Percentiles rank a stretch among this genome's conserved stretches.
phyloP scores from a whole-genome alignment of 768 basidiomycete genomes.

The Boletus rufocinnamomeus region DNA sequence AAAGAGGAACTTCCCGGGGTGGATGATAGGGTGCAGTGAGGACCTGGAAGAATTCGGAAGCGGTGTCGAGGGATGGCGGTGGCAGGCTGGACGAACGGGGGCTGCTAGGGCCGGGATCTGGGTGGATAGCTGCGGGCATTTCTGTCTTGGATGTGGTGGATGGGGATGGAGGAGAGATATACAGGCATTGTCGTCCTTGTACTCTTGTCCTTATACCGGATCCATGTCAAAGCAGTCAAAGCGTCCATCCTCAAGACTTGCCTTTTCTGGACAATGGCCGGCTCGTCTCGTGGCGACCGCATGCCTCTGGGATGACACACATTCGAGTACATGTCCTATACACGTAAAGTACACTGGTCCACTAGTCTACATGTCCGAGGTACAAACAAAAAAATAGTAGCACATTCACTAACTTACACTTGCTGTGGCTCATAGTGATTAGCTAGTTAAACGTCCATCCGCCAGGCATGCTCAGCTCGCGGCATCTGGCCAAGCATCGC shows the following conservation, averaged over 20 bases:
- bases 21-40: constrained; percentile 31
- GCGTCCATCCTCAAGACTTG: constrained; percentile 34
- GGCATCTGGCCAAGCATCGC: constrained; percentile 20
- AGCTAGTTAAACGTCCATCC: constrained; percentile 38
- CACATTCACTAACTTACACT: not conserved
- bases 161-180: constrained; percentile 1
- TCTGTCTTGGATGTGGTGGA: not conserved
- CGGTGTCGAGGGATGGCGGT: constrained; percentile 24
- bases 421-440: constrained; percentile 1
- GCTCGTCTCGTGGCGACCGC: constrained; percentile 21
- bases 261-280: constrained; percentile 37
- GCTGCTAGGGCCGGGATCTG: constrained; percentile 27
- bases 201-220: constrained; percentile 24
- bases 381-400: constrained; percentile 18
- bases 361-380: constrained; percentile 15
- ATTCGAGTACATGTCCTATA: constrained; percentile 13
- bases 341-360: constrained; percentile 18
- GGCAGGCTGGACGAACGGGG: constrained; percentile 14
- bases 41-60: constrained; percentile 33
- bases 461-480: constrained; percentile 44
- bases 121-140: constrained; percentile 16
- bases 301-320: constrained; percentile 14
- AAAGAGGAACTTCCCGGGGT: not conserved
- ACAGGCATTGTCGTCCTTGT: constrained; percentile 22
- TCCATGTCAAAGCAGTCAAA: constrained; percentile 37